phyloP scores from a whole-genome alignment of 2,329 filamentous ascomycete species.

The Fusarium ramigenum region DNA sequence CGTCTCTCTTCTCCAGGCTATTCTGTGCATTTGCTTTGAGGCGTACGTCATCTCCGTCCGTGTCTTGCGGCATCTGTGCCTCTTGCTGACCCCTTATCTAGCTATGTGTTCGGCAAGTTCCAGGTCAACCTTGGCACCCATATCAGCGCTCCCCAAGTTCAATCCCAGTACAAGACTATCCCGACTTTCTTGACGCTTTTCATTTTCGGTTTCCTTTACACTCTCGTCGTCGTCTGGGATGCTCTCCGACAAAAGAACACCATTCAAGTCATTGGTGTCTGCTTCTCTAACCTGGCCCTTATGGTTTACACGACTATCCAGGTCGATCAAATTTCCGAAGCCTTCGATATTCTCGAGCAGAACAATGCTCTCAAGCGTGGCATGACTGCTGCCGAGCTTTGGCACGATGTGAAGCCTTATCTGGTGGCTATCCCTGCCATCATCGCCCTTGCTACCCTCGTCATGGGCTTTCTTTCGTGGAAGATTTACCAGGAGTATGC shows the following conservation, averaged over 20 bases:
- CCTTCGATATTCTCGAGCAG: conserved; percentile 65
- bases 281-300: conserved; percentile 89
- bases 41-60: conserved; percentile 66
- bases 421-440: conserved; percentile 87
- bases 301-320: conserved; percentile 94
- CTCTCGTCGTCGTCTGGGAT: conserved; percentile 90
- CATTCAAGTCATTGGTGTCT: conserved; percentile 96
- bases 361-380: conserved; percentile 55
- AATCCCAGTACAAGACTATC: conserved; percentile 74
- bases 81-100: conserved; percentile 49
- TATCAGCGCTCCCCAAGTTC: conserved; percentile 51
- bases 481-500: conserved; percentile 98
- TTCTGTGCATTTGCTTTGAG: conserved; percentile 85
- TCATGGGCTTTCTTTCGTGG: conserved; percentile 84
- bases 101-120: conserved; percentile 91
- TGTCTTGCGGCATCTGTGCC: neutral
- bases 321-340: conserved; percentile 85
- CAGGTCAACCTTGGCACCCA: conserved; percentile 66
- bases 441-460: conserved; percentile 77
- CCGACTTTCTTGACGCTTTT: conserved; percentile 96
- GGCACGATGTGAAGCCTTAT: conserved; percentile 75
- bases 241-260: conserved; percentile 95
- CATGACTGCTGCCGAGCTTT: conserved; percentile 60
- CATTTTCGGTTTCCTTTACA: conserved; percentile 96
- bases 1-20: conserved; percentile 77